Conservation (phyloP, 768 basidiomycete species). For the Clavulina sp. region DNA sequence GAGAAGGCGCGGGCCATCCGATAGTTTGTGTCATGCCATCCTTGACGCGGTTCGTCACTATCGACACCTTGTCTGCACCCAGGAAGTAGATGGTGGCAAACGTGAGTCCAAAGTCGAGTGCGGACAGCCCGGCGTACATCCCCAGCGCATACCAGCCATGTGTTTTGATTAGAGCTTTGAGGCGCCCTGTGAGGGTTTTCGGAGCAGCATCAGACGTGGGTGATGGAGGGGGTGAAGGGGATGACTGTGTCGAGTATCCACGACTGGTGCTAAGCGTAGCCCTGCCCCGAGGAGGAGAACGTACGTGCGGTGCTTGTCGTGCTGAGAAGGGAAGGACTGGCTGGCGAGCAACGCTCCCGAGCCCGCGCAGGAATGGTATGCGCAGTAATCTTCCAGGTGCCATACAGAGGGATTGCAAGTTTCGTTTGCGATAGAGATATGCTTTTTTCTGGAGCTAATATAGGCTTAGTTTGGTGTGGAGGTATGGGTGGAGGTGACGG, state of each 20-base stretch:
- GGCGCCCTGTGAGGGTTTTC: constrained; percentile 37
- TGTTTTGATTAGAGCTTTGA: constrained; percentile 70
- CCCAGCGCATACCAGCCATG: constrained; percentile 96
- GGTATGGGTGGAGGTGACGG: too few species aligned
- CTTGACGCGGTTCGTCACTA: constrained; percentile 28
- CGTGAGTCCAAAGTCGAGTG: constrained; percentile 67
- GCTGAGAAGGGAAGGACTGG: neutral
- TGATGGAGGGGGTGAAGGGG: constrained; percentile 1
- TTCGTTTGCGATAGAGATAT: neutral
- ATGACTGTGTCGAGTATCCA: neutral
- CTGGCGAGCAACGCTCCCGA: neutral
- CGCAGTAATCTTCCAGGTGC: neutral
- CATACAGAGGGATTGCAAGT: neutral
- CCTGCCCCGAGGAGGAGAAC: neutral
- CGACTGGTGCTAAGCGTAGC: neutral
- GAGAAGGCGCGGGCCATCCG: neutral
- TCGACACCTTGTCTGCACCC: constrained; percentile 79
- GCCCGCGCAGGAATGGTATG: neutral
- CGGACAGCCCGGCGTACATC: constrained; percentile 59
- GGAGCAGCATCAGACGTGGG: constrained; percentile 3
- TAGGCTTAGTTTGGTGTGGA: too few species aligned
- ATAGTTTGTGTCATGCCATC: constrained; percentile 29
- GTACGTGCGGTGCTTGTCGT: neutral
- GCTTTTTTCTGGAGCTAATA: too few species aligned
- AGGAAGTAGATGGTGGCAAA: constrained; percentile 73